Percentiles rank a stretch among this genome's conserved stretches.
These are phyloP conservation scores for Sclerotinia nivalis DNA, from an alignment of 2,329 filamentous ascomycete genomes.

Conservation along the genomic window DNA sequence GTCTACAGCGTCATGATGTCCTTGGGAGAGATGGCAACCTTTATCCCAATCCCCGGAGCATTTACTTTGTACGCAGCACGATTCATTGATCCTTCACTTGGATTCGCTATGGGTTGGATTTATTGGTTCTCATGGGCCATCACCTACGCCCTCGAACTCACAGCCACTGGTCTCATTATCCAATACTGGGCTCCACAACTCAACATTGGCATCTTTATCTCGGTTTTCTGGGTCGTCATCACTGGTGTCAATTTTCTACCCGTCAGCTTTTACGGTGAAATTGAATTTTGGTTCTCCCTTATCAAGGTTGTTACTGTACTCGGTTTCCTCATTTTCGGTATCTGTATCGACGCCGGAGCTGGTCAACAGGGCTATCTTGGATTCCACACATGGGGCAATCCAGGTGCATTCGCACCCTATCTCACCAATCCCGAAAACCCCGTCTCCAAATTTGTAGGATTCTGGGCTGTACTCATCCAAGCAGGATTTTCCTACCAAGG, in stretches of 20 bases:
- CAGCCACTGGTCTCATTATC: conserved; percentile 71
- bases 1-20: conserved; percentile 75
- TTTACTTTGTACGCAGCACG: conserved; percentile 76
- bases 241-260: conserved; percentile 70
- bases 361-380: conserved; percentile 60
- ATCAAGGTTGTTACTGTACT: conserved; percentile 76
- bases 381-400: conserved; percentile 57
- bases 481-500: conserved; percentile 59
- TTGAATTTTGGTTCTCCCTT: conserved; percentile 76
- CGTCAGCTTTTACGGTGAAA: conserved; percentile 71
- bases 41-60: conserved; percentile 73
- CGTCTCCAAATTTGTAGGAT: conserved; percentile 58
- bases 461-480: conserved; percentile 60
- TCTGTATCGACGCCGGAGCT: conserved; percentile 73
- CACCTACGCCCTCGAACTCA: conserved; percentile 72
- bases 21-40: conserved; percentile 73
- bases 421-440: conserved; percentile 49
- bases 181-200: conserved; percentile 68
- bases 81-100: conserved; percentile 71
- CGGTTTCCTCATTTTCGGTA: conserved; percentile 74
- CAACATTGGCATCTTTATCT: conserved; percentile 71
- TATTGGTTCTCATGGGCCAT: conserved; percentile 80
- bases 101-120: conserved; percentile 79
- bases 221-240: conserved; percentile 71
- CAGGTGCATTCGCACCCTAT: conserved; percentile 64